phyloP scores from a whole-genome alignment of 2,329 filamentous ascomycete genomes.

The Thermoascus crustaceus region DNA sequence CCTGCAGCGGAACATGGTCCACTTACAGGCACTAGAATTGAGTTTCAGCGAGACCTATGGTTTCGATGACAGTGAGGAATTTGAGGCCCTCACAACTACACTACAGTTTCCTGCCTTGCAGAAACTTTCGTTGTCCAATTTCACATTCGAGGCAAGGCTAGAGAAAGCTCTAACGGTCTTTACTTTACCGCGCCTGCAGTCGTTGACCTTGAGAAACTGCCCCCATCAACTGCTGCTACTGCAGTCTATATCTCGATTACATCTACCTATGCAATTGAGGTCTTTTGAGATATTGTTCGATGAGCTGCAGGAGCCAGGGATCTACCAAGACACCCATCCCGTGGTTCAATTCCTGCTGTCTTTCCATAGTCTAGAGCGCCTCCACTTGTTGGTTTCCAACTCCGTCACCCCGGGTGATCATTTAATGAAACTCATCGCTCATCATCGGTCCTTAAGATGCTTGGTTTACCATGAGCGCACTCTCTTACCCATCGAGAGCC shows the following conservation, averaged over 20 bases:
- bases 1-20: too few species aligned
- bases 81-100: too few species aligned
- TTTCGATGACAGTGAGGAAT: too few species aligned
- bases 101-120: too few species aligned
- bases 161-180: too few species aligned
- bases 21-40: too few species aligned
- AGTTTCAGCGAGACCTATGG: too few species aligned
- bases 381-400: background rate
- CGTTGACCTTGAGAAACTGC: too few species aligned
- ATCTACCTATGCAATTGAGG: background rate
- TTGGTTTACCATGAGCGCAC: background rate
- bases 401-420: background rate
- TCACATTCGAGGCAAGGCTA: background rate
- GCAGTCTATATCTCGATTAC: too few species aligned
- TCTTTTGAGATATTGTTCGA: background rate
- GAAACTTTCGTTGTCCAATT: background rate
- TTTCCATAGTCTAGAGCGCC: background rate
- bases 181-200: too few species aligned
- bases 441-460: background rate
- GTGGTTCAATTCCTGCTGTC: background rate
- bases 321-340: background rate
- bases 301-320: conserved; percentile 1
- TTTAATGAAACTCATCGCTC: background rate
- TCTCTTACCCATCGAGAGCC: background rate
- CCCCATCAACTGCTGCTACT: too few species aligned